phyloP scores from a whole-genome alignment of 768 basidiomycete genomes.

The Cytidiella melzeri region DNA sequence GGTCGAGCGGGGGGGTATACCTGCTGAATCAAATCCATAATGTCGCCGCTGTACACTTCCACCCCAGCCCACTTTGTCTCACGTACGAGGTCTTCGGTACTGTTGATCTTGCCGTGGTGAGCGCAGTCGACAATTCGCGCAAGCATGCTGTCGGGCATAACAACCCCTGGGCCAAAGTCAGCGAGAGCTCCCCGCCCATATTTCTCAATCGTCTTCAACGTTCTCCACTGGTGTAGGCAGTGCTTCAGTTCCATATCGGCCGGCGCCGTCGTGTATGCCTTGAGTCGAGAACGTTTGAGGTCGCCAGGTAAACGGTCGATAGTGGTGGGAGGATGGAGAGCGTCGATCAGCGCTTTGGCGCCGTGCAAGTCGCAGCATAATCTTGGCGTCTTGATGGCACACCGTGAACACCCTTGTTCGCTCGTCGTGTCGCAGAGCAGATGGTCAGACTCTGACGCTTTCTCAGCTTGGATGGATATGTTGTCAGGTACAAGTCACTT shows the following conservation, averaged over 20 bases:
- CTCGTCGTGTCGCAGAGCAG: neutral
- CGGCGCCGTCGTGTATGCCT: too few species aligned
- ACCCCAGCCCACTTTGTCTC: too few species aligned
- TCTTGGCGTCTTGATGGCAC: neutral
- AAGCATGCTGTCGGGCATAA: constrained; percentile 18
- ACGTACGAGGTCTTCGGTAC: constrained; percentile 8
- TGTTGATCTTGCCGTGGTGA: constrained; percentile 16
- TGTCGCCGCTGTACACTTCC: too few species aligned
- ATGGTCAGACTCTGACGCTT: neutral
- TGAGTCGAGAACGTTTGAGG: too few species aligned
- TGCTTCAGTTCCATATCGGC: too few species aligned
- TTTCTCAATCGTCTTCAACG: neutral
- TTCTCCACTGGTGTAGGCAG: constrained; percentile 17
- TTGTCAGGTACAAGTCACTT: neutral
- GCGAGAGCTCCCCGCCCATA: constrained; percentile 8
- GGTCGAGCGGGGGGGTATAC: too few species aligned
- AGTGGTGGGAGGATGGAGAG: too few species aligned
- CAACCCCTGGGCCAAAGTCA: constrained; percentile 13
- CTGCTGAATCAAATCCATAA: too few species aligned
- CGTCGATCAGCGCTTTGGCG: too few species aligned
- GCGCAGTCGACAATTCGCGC: constrained; percentile 22
- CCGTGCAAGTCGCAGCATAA: neutral
- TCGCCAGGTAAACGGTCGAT: too few species aligned
- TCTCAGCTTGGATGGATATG: neutral
- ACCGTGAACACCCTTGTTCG: neutral